Conservation (phyloP, 1,139 yeast genomes). For the Suhomyces bribrorum region DNA sequence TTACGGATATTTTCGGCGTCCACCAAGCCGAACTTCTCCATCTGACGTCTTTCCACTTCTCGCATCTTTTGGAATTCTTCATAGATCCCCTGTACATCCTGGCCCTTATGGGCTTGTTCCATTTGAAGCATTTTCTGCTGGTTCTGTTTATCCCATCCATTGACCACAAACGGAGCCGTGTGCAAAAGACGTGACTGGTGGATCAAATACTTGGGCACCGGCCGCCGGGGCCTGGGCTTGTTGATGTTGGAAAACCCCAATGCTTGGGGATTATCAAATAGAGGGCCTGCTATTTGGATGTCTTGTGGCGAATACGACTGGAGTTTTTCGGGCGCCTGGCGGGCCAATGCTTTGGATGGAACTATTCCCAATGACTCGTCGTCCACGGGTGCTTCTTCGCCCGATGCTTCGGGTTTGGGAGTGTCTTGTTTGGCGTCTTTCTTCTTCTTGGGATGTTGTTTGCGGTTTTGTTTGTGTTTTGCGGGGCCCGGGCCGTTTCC, state of each 20-base stretch:
- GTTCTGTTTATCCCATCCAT: slow-evolving; percentile 45
- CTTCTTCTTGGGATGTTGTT: slow-evolving; percentile 1
- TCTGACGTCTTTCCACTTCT: slow-evolving; percentile 70
- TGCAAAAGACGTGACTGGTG: slow-evolving; percentile 39
- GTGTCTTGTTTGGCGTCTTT: slow-evolving; percentile 1
- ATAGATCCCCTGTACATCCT: slow-evolving; percentile 46
- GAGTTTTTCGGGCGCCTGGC: slow-evolving; percentile 22
- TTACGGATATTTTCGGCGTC: slow-evolving; percentile 86
- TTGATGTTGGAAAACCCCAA: slow-evolving; percentile 29
- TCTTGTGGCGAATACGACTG: slow-evolving; percentile 27
- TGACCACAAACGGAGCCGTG: slow-evolving; percentile 37
- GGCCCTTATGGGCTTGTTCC: slow-evolving; percentile 35
- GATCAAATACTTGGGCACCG: slow-evolving; percentile 39
- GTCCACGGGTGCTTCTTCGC: slow-evolving; percentile 9
- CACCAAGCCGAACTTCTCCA: slow-evolving; percentile 83
- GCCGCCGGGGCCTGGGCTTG: slow-evolving; percentile 21
- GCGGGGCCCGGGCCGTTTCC: slow-evolving; percentile 12
- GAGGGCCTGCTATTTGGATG: slow-evolving; percentile 28
- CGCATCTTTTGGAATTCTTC: slow-evolving; percentile 69
- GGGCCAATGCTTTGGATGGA: slow-evolving; percentile 25
- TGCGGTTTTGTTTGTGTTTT: slow-evolving; percentile 6
- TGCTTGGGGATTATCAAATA: slow-evolving; percentile 28
- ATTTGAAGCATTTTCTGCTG: slow-evolving; percentile 41
- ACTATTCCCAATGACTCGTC: slow-evolving; percentile 20
- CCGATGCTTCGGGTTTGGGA: slow-evolving; percentile 4